Evolutionary conservation across 805 yeast species (phyloP).

Genomic region (Candida railenensis): DNA sequence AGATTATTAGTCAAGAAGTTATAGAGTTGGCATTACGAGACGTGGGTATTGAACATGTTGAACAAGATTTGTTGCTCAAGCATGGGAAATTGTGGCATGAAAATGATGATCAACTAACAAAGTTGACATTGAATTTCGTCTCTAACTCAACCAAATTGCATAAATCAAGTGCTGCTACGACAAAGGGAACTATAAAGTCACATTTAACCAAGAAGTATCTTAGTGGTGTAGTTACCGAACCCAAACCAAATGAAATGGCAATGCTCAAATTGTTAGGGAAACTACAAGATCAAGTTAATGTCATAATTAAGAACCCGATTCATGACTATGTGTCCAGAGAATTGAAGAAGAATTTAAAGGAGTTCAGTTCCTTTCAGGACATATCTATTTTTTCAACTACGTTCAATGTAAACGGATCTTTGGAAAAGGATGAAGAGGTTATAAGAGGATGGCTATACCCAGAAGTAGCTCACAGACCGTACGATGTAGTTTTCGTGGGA

Average conservation of each 20-base stretch:
- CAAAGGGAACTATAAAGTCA: conserved; percentile 30
- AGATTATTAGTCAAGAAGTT: conserved; percentile 47
- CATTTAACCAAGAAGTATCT: conserved; percentile 37
- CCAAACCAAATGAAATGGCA: conserved; percentile 39
- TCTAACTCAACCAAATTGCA: conserved; percentile 40
- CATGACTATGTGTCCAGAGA: conserved; percentile 51
- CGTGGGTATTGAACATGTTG: conserved; percentile 29
- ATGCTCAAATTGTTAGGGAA: conserved; percentile 51
- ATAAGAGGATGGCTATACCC: conserved; percentile 49
- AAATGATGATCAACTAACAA: conserved; percentile 41
- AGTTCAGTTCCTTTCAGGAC: conserved; percentile 40
- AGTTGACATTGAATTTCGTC: conserved; percentile 37
- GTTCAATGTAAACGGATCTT: conserved; percentile 55
- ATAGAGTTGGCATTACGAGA: conserved; percentile 47
- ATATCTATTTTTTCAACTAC: conserved; percentile 48
- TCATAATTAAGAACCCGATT: conserved; percentile 50
- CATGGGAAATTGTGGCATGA: conserved; percentile 48
- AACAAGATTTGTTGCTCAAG: conserved; percentile 34
- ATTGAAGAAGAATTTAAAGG: conserved; percentile 35
- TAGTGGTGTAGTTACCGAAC: conserved; percentile 38
- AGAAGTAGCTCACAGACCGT: conserved; percentile 26
- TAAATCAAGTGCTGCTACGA: conserved; percentile 41
- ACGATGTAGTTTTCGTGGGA: conserved; percentile 80
- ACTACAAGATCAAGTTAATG: conserved; percentile 42
- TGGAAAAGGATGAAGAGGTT: conserved; percentile 33